These are phyloP conservation scores for Zygosaccharomyces pseudobailii DNA, from an alignment of 1,139 yeast genomes.

Conservation along the genomic window DNA sequence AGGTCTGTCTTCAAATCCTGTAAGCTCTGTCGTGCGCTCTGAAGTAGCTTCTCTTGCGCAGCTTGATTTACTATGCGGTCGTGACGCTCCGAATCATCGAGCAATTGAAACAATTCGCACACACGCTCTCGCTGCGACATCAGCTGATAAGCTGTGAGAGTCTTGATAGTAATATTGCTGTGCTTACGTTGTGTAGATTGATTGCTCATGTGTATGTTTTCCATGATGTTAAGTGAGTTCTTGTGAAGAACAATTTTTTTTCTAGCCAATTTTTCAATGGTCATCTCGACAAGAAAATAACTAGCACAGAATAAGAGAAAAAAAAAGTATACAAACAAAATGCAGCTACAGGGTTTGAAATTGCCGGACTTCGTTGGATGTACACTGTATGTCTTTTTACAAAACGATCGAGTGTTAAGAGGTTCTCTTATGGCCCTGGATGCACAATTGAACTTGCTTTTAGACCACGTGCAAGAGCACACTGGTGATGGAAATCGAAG, in stretches of 20 bases:
- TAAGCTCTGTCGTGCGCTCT: conserved; percentile 18
- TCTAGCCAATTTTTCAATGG: background rate
- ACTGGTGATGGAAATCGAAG: conserved; percentile 10
- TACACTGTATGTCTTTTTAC: conserved; percentile 20
- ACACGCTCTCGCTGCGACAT: conserved; percentile 28
- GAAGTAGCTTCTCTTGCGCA: conserved; percentile 14
- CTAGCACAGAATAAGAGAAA: background rate
- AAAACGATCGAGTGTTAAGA: conserved; percentile 19
- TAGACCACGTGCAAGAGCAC: conserved; percentile 29
- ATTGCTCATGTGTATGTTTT: background rate
- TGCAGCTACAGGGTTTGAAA: conserved; percentile 15
- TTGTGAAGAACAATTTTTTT: background rate
- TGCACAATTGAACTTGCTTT: conserved; percentile 26
- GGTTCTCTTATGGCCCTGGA: conserved; percentile 32
- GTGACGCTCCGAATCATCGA: conserved; percentile 25
- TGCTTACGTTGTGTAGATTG: conserved; percentile 9
- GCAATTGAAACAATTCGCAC: conserved; percentile 28
- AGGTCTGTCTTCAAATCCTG: conserved; percentile 13
- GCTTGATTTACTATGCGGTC: conserved; percentile 13
- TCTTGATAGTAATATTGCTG: conserved; percentile 26
- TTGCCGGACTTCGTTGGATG: conserved; percentile 26
- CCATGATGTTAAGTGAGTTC: background rate
- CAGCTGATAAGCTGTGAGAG: conserved; percentile 30
- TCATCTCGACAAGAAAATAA: background rate
- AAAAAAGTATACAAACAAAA: background rate